Base-by-base conservation (phyloP, 2,329 filamentous ascomycete genomes). In the Epichloe sp. region DNA sequence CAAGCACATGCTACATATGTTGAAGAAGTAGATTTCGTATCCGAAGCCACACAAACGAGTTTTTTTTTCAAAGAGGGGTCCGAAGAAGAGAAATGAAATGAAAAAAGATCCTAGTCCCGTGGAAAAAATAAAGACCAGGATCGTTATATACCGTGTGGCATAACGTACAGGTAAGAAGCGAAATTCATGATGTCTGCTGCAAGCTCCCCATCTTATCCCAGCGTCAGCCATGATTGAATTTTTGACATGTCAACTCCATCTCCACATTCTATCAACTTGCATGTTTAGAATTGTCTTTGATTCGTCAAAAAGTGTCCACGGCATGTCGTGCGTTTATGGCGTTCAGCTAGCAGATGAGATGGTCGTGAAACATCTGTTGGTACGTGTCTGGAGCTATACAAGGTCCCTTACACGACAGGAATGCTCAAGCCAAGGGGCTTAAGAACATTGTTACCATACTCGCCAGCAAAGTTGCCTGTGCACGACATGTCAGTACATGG, bases 401-500 rank as follows among this genome's bases (percentile, higher is more conserved):
- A 8, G 17, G 4, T 8, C n/a, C 21, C 15, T 62, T 67, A 68
- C 36, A 65, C 56, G 47, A 52, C 54, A 34, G 62, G 53, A 8
- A 50, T 53, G 43, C 56, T 48, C 12, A 59, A 40, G 40, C 64
- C 62, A 19, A 56, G 52, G 38, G 77, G 70, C 40, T 59, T 55
- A 47, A 71, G 59, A 38, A 81, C 74, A 61, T 81, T 80, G 3
- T 10, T n/a, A 3, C 3, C 10, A 15, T 38, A 47, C 10, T 47
- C 21, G 21, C 45, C 45, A 7, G 2, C 21, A 17, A 26, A 26
- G 45, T 47, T 47, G 1, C 45, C 45, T 47, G 19, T 31, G 14
- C n/a, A 15, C 44, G 21, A 35, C 2, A 45, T 68, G 19, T 51
- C 21, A 51, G 43, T 15, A n/a, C 19, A 10, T 23, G 37, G 37